These are phyloP conservation scores for Penicillium thymicola DNA, from an alignment of 2,329 filamentous ascomycete species.

Conservation along the genomic window DNA sequence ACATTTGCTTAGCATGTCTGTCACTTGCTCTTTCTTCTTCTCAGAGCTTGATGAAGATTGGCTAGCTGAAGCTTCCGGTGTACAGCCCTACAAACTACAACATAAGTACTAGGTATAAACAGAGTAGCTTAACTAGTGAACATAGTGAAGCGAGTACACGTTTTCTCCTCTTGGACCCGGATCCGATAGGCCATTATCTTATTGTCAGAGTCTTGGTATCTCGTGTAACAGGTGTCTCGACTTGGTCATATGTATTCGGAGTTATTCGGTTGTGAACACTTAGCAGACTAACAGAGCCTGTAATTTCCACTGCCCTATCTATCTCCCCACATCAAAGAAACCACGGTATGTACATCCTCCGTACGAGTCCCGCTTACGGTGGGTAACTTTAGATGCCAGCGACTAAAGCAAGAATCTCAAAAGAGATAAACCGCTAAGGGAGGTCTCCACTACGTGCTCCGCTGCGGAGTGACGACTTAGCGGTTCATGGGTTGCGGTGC, in stretches of 20 bases:
- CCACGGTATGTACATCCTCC: too few species aligned
- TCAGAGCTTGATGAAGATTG: background rate
- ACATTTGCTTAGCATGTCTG: background rate
- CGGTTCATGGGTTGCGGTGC: background rate
- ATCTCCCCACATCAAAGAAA: background rate
- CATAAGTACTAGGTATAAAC: background rate
- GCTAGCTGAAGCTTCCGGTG: background rate
- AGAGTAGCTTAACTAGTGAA: background rate
- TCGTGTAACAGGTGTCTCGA: background rate
- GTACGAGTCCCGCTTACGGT: background rate
- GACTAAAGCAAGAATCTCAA: constrained; percentile 1
- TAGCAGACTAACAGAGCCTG: background rate
- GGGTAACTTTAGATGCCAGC: background rate
- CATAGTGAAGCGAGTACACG: background rate
- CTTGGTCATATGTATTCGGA: background rate
- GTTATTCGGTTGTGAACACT: background rate
- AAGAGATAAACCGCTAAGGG: background rate
- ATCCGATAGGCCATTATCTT: constrained; percentile 2
- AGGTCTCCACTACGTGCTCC: background rate
- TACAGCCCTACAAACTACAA: background rate
- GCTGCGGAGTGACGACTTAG: background rate
- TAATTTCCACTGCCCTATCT: background rate
- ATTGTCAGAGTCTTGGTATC: background rate
- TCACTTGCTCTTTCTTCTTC: background rate
- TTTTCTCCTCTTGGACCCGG: background rate